phyloP scores from a whole-genome alignment of 345 rosid species.

The Moringa oleifera region DNA sequence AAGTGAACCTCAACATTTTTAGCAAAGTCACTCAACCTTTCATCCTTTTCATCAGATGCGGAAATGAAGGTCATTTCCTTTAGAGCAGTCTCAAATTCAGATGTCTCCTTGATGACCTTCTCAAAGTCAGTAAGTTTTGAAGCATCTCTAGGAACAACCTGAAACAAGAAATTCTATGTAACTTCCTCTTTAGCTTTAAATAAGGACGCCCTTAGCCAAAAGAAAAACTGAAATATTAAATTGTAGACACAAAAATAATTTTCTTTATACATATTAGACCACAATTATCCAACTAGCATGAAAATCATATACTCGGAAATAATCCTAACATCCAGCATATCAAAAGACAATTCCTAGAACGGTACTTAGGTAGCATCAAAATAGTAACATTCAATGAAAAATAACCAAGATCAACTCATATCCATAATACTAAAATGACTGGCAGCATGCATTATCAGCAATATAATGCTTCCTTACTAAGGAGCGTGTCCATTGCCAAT shows the following conservation, averaged over 20 bases:
- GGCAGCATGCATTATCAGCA: too few species aligned
- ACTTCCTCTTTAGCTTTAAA: not conserved
- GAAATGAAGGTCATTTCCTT: slow-evolving; percentile 70
- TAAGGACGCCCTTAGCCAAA: not conserved
- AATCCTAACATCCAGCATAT: not conserved
- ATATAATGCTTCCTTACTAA: too few species aligned
- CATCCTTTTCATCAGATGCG: slow-evolving; percentile 50
- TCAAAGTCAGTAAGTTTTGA: slow-evolving; percentile 84
- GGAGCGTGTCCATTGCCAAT: too few species aligned
- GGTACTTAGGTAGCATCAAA: too few species aligned
- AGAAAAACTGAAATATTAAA: not conserved
- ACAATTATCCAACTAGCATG: not conserved
- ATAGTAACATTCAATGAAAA: too few species aligned
- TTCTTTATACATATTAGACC: not conserved
- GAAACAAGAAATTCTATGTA: slow-evolving; percentile 10
- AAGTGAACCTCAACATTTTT: slow-evolving; percentile 96
- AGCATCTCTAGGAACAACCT: slow-evolving; percentile 97
- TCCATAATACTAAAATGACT: too few species aligned
- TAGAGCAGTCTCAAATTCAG: slow-evolving; percentile 66
- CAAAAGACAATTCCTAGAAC: too few species aligned
- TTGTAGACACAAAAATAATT: too few species aligned
- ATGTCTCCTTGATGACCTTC: slow-evolving; percentile 55
- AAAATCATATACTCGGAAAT: not conserved
- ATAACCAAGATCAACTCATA: too few species aligned
- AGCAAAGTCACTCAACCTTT: slow-evolving; percentile 72